Percentiles rank a stretch among this genome's conserved stretches.
Conservation (phyloP, 1,284 basidiomycete species). For the Leccinum subrobustum region DNA sequence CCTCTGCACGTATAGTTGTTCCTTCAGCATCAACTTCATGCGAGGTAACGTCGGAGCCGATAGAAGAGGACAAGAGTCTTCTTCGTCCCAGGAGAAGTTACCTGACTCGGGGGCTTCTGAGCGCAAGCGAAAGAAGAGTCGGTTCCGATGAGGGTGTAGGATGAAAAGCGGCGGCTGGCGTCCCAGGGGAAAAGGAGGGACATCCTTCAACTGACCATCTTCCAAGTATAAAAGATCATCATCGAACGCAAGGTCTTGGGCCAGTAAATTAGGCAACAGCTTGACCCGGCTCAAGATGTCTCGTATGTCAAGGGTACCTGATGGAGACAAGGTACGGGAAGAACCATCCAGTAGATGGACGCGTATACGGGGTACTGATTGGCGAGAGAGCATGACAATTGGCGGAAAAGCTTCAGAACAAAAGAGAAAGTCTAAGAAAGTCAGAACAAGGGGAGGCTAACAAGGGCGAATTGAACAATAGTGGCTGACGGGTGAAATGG, state of each 20-base stretch:
- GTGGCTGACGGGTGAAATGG: slow-evolving; percentile 26
- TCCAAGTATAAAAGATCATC: slow-evolving; percentile 12
- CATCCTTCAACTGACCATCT: slow-evolving; percentile 10
- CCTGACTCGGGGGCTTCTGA: slow-evolving; percentile 23
- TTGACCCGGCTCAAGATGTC: slow-evolving; percentile 21
- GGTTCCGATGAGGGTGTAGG: slow-evolving; percentile 25
- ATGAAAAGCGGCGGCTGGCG: slow-evolving; percentile 27
- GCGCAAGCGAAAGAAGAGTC: slow-evolving; percentile 29
- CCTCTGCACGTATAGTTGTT: slow-evolving; percentile 46
- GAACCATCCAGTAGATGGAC: slow-evolving; percentile 18
- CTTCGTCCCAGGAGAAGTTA: slow-evolving; percentile 22
- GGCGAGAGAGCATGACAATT: slow-evolving; percentile 18
- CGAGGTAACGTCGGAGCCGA: slow-evolving; percentile 55
- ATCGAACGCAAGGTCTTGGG: slow-evolving; percentile 14
- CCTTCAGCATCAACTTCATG: slow-evolving; percentile 48
- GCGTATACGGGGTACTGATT: slow-evolving; percentile 26
- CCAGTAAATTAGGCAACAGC: slow-evolving; percentile 22
- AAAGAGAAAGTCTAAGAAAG: slow-evolving; percentile 1
- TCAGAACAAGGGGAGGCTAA: slow-evolving; percentile 8
- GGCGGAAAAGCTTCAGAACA: slow-evolving; percentile 3
- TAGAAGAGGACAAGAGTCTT: slow-evolving; percentile 19
- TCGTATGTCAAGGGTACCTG: slow-evolving; percentile 30
- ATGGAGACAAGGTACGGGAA: slow-evolving; percentile 19
- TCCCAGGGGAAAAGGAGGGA: slow-evolving; percentile 28
- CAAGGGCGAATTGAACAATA: neutral